Conservation (phyloP, 768 basidiomycete species). For the Kondoa malvinella region DNA sequence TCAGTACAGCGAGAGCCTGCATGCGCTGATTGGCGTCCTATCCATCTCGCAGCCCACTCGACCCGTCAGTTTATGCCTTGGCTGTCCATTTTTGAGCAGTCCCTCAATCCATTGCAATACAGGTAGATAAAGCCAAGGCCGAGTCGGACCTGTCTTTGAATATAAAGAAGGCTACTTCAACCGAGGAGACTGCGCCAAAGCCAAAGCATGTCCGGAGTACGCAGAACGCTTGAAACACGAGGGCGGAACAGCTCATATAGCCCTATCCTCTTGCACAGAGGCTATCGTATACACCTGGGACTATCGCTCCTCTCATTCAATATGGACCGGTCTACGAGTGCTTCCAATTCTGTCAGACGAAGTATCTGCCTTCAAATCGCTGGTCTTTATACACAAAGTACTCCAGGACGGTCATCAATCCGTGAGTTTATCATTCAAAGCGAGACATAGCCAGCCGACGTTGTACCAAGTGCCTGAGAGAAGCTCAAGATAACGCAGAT, state of each 20-base stretch:
- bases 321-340: constrained; percentile 92
- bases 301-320: constrained; percentile 90
- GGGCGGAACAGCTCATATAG: too few relatives aligned
- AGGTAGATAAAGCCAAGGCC: constrained; percentile 92
- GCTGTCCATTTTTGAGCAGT: neutral
- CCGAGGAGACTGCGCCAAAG: constrained; percentile 92
- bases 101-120: neutral
- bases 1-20: too few relatives aligned
- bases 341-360: constrained; percentile 95
- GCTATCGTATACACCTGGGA: constrained; percentile 99
- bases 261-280: constrained; percentile 48
- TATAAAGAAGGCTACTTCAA: constrained; percentile 93
- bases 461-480: constrained; percentile 65
- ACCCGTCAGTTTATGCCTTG: neutral
- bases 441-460: neutral
- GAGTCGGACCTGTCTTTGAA: constrained; percentile 83
- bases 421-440: constrained; percentile 38
- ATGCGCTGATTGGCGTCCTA: neutral
- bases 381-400: constrained; percentile 95
- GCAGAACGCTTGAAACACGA: too few relatives aligned
- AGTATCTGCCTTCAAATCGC: constrained; percentile 92
- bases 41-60: neutral
- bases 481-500: constrained; percentile 86
- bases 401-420: constrained; percentile 92
- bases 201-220: constrained; percentile 98